Percentiles rank a stretch among this genome's conserved stretches.
Evolutionary conservation across 306 rosid species (phyloP).

Genomic region (Trifolium dubium): DNA sequence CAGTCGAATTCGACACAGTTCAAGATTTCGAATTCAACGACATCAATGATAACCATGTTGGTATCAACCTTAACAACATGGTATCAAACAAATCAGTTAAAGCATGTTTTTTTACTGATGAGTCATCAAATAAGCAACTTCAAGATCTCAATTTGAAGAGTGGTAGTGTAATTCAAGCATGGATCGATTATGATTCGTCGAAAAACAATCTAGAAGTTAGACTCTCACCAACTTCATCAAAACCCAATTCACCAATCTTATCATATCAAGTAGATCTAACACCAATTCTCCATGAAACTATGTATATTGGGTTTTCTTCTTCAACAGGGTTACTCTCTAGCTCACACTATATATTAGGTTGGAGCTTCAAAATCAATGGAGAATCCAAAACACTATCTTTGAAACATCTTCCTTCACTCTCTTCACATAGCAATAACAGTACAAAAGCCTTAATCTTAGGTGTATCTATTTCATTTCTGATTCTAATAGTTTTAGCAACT

Average conservation of each 20-base stretch:
- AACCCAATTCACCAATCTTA: conserved; percentile 56
- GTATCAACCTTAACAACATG: conserved; percentile 55
- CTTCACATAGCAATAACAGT: conserved; percentile 18
- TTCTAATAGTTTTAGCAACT: conserved; percentile 18
- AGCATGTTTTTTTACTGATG: conserved; percentile 30
- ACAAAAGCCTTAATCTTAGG: conserved; percentile 34
- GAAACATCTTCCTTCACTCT: conserved; percentile 52
- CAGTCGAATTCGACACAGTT: conserved; percentile 63
- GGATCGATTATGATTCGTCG: conserved; percentile 58
- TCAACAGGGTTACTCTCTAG: conserved; percentile 58
- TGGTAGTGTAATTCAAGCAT: conserved; percentile 55
- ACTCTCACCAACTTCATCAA: conserved; percentile 51
- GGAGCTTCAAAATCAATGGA: conserved; percentile 66
- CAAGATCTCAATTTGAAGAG: conserved; percentile 51
- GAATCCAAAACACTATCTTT: conserved; percentile 50
- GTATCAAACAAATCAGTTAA: conserved; percentile 54
- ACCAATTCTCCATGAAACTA: conserved; percentile 47
- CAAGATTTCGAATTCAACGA: conserved; percentile 54
- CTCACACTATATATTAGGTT: conserved; percentile 59
- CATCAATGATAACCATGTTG: conserved; percentile 65
- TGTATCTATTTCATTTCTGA: conserved; percentile 38
- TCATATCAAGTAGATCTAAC: conserved; percentile 56
- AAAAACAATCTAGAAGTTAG: conserved; percentile 46
- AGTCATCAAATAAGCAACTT: background rate
- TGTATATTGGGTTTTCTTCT: conserved; percentile 69